phyloP scores from a whole-genome alignment of 1,139 yeast genomes.

The Pichia sp. region DNA sequence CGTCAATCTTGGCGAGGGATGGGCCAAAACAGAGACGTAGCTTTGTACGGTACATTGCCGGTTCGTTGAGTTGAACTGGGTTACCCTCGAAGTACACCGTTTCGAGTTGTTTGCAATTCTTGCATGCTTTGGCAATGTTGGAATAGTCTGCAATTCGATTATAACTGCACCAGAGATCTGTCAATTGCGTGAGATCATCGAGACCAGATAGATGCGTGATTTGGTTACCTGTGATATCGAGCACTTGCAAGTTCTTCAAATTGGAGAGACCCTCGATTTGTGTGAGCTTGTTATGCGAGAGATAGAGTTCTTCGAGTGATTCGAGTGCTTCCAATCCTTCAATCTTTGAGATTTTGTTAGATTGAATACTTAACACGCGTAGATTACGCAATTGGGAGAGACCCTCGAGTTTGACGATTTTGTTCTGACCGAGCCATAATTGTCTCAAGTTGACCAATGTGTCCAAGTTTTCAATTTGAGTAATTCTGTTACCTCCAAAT shows the following conservation, averaged over 20 bases:
- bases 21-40: slow-evolving; percentile 66
- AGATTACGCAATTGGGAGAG: slow-evolving; percentile 55
- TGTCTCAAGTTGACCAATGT: slow-evolving; percentile 52
- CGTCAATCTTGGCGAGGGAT: slow-evolving; percentile 81
- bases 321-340: slow-evolving; percentile 73
- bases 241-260: slow-evolving; percentile 56
- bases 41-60: slow-evolving; percentile 81
- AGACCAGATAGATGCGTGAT: slow-evolving; percentile 58
- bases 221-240: slow-evolving; percentile 78
- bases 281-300: slow-evolving; percentile 78
- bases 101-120: slow-evolving; percentile 57
- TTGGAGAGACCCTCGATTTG: slow-evolving; percentile 75
- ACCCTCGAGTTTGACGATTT: slow-evolving; percentile 59
- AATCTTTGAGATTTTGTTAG: slow-evolving; percentile 70
- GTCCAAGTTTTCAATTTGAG: slow-evolving; percentile 53
- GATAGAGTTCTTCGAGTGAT: slow-evolving; percentile 76
- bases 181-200: slow-evolving; percentile 56
- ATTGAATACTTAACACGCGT: slow-evolving; percentile 78
- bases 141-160: slow-evolving; percentile 64
- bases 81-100: slow-evolving; percentile 96
- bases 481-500: slow-evolving; percentile 84
- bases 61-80: slow-evolving; percentile 68
- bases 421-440: slow-evolving; percentile 91
- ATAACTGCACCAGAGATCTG: slow-evolving; percentile 92
- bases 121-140: slow-evolving; percentile 60